Base-by-base conservation (phyloP, 1,284 basidiomycete species). In the Heterobasidion irregulare region DNA sequence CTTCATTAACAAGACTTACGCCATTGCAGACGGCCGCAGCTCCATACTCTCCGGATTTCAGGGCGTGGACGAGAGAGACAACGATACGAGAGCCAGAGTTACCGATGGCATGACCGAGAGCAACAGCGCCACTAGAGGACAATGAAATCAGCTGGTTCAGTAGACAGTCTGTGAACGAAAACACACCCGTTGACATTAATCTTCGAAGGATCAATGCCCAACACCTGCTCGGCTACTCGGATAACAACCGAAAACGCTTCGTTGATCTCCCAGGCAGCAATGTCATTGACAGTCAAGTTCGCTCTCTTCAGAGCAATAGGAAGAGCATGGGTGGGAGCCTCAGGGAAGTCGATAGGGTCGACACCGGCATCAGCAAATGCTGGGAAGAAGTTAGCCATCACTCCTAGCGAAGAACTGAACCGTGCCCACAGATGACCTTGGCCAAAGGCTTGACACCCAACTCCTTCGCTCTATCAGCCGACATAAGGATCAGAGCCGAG, bases 1-100 rank as follows among this genome's bases (percentile, higher is more conserved):
- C 43, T 15, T 38, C 8, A 46, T 36, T 36, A 47, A 36, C 41
- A 49, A 57, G 33, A 78, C 91, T 68, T 71, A 92, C 91, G 62
- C 95, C 95, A 70, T 99, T 99, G 83, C 97, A 99, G 64, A 99
- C 90, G 72, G 90, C 95, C 35, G 96, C 97, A 56, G 92, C 92
- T 65, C 97, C 97, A 67, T 96, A 98, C 76, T 99, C 80, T 52
- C 97, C 97, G n/a, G 86, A 73, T 78, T 98, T 89, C 62, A 99
- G 82, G 10, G 89, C 84, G 69, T 99, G 96, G 8, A 92, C 78
- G 38, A 99, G 82, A 9, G 96, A 94, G 49, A 99, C 96, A 56
- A 99, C 79, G 73, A 99, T 99, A 56, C 97, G 85, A 52, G 91
- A 83, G 44, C 97, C 97, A 46, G 94, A 98, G 72, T 92, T 96